Percentiles rank a stretch among this genome's conserved stretches.
Evolutionary conservation across 768 basidiomycete species (phyloP).

Genomic region (Mycena latifolia): DNA sequence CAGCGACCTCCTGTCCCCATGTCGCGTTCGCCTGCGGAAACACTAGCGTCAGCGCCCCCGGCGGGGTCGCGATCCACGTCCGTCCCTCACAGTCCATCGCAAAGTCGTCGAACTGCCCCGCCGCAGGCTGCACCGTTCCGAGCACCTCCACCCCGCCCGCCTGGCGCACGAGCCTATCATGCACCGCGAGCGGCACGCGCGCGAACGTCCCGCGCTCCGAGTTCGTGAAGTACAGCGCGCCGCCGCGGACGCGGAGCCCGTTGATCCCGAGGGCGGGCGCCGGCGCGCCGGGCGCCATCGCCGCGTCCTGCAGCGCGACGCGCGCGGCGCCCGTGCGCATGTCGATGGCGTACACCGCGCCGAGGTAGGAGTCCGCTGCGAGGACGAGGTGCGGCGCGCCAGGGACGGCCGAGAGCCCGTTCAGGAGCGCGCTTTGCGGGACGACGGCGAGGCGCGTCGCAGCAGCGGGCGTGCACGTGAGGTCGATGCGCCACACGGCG

Average conservation of each 20-base stretch:
- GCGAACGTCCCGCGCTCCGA: too few species aligned
- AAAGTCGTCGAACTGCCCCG: background rate
- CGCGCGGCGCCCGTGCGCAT: too few species aligned
- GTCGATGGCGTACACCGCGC: too few species aligned
- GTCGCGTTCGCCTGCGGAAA: background rate
- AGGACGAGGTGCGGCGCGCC: background rate
- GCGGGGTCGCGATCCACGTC: background rate
- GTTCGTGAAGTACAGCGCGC: too few species aligned
- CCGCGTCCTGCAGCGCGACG: too few species aligned
- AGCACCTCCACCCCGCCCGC: background rate
- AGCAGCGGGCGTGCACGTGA: background rate
- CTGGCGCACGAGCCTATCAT: background rate
- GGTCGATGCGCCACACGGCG: background rate
- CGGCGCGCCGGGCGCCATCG: too few species aligned
- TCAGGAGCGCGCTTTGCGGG: background rate
- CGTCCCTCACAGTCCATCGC: background rate
- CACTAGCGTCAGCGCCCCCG: background rate
- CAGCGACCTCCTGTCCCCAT: background rate
- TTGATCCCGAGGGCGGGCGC: too few species aligned
- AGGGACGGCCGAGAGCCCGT: slow-evolving; percentile 7
- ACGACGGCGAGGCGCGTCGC: background rate
- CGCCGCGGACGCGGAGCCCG: too few species aligned
- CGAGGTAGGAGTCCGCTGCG: too few species aligned
- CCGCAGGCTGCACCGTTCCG: background rate
- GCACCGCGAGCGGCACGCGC: background rate